phyloP scores from a whole-genome alignment of 192 early-diverging fungal genomes.

The Paraglomus brasilianum region DNA sequence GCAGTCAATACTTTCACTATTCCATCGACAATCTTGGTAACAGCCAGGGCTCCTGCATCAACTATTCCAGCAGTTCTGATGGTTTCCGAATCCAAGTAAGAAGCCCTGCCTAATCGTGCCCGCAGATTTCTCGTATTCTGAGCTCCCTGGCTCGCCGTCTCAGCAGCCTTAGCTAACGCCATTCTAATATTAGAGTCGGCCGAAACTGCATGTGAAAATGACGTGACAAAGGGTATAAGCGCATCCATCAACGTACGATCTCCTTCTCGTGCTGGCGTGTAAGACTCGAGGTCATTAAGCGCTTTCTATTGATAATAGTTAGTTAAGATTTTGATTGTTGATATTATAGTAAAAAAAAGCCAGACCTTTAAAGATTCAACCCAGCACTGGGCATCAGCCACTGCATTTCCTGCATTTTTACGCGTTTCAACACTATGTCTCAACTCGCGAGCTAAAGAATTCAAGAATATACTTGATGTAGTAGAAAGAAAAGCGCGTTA shows the following conservation, averaged over 20 bases:
- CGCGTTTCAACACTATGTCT: background rate
- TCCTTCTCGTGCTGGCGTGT: conserved; percentile 69
- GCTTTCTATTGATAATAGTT: conserved; percentile 34
- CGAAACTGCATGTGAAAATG: conserved; percentile 44
- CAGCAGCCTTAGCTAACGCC: conserved; percentile 47
- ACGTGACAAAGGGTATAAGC: conserved; percentile 61
- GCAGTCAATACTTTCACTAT: too few relatives aligned
- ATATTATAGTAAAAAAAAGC: conserved; percentile 40
- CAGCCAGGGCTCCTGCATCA: too few relatives aligned
- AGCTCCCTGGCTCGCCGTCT: conserved; percentile 54
- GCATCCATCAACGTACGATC: conserved; percentile 75
- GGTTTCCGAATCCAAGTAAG: conserved; percentile 57
- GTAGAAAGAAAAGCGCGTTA: background rate
- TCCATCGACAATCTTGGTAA: too few relatives aligned
- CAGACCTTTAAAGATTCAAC: conserved; percentile 40
- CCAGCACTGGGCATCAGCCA: background rate
- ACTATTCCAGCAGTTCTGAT: too few relatives aligned
- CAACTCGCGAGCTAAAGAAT: background rate
- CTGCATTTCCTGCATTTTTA: background rate
- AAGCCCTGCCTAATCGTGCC: conserved; percentile 64
- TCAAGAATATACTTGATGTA: background rate
- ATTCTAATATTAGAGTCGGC: conserved; percentile 35
- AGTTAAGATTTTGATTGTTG: conserved; percentile 14
- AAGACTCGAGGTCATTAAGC: conserved; percentile 56
- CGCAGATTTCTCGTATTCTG: conserved; percentile 53